Base-by-base conservation (phyloP, 1,139 yeast species). In the Geotrichum fermentans region DNA sequence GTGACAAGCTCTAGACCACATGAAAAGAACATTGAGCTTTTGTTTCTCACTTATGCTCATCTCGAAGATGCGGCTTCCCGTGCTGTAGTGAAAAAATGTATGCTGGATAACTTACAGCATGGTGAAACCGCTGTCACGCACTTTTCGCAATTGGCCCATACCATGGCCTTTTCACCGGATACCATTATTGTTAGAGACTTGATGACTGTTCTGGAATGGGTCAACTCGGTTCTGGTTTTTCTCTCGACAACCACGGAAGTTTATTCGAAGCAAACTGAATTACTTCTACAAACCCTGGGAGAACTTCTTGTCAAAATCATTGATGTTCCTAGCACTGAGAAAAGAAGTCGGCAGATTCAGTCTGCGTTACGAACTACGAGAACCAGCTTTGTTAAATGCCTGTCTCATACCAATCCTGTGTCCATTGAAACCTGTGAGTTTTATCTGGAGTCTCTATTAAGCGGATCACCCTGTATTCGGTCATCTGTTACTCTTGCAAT, bases 181-280 rank as follows among this genome's bases (percentile, higher is more conserved):
- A 28, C 30, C 13, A 13, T 28, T 28, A n/a, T n/a, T 2, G 62
- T 73, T 4, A 68, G 79, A 3, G 85, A 79, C 60, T 67, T 78
- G 51, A 67, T 80, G 60, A 73, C 82, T 2, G 67, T 83, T 16
- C 68, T 83, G 42, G 71, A 72, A 32, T 83, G 90, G 89, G 64
- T 71, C 41, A 74, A 73, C 52, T 56, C 60, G 17, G 61, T 71
- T 20, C 51, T 71, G 22, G 40, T 17, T 50, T 40, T 22, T 34
- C 35, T 32, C 24, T 40, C 42, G 32, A 36, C 43, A 30, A 53
- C 14, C 17, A 41, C 51, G 14, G 52, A 48, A 4, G n/a, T n/a
- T n/a, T n/a, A n/a, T n/a, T n/a, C n/a, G n/a, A n/a, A n/a, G n/a
- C n/a, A n/a, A n/a, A n/a, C n/a, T n/a, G n/a, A n/a, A n/a, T n/a